Evolutionary conservation across 2,329 filamentous ascomycete species (phyloP), one percentile per base, ranked within the genome.

Genomic region (Cordyceps tenuipes): DNA sequence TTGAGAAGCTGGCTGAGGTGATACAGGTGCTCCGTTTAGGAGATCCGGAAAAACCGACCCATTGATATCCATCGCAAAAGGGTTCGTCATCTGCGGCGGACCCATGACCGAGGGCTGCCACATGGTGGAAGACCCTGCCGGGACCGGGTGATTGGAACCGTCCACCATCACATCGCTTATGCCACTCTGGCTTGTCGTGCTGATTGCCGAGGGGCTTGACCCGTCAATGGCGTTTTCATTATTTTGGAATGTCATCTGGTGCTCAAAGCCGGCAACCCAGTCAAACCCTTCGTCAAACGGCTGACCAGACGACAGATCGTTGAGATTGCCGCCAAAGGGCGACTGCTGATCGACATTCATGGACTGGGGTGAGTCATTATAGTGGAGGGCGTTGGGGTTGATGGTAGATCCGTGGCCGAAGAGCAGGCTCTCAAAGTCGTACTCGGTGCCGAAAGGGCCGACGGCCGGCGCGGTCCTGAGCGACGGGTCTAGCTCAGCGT

Each of bases 141-240:
- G 75, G 43, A 81, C 77, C 46, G 82, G 79, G 65, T 87, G 85
- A 71, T 86, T 88, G 43, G 84, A 84, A 62, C 90, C 90, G 72
- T 97, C 91, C 61, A 94, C 79, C 87, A 96, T 91, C 62, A 91
- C 85, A 71, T 97, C 94, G 73, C 90, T 95, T 72, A 92, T 89
- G 55, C 88, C 90, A 71, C 89, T 93, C 69, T 95, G 92, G 74
- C 92, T 97, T 62, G 90, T 90, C 48, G 90, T 96, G 76, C 93
- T 97, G 72, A 97, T 93, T 51, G 91, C 91, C 9, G 94, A 97
- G 17, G 94, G 94, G 15, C 94, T 97, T 12, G 94, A 97, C 62
- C 89, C 91, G 68, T 96, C 93, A 58, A 97, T 83, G 31, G 90
- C 91, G 65, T 86, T 88, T 66, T 96, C 91, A 68, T 88, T 88